Evolutionary conservation across 352 stramenopile genomes (phyloP).

Genomic region (Phytopythium aichiense): DNA sequence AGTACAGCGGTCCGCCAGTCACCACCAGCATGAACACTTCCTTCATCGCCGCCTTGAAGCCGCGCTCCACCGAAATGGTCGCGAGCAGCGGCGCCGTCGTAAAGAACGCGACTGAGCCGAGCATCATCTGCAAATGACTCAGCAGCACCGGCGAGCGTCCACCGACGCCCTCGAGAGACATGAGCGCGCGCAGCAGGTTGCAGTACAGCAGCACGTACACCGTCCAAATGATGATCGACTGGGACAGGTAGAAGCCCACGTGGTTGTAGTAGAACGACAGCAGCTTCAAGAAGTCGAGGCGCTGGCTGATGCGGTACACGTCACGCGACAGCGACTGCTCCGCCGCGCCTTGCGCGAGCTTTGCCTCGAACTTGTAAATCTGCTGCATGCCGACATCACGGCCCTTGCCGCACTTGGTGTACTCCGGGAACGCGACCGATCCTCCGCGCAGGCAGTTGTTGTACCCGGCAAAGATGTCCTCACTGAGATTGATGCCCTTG

Average conservation of each 20-base stretch:
- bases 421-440: conserved; percentile 97
- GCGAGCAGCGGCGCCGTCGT: conserved; percentile 97
- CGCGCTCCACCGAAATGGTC: conserved; percentile 97
- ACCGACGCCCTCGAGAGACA: conserved; percentile 90
- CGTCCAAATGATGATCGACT: conserved; percentile 97
- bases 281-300: conserved; percentile 98
- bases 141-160: conserved; percentile 91
- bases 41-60: conserved; percentile 93
- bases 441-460: conserved; percentile 97
- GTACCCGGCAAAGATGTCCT: conserved; percentile 99
- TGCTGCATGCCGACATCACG: conserved; percentile 99
- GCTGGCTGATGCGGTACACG: conserved; percentile 96
- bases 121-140: conserved; percentile 94
- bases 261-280: conserved; percentile 99
- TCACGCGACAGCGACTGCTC: conserved; percentile 98
- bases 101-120: conserved; percentile 95
- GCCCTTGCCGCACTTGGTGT: conserved; percentile 98
- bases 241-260: conserved; percentile 98
- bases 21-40: conserved; percentile 95
- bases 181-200: conserved; percentile 92
- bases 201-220: conserved; percentile 97
- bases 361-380: conserved; percentile 99
- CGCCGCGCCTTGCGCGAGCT: conserved; percentile 95
- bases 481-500: conserved; percentile 99
- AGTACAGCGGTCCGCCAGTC: conserved; percentile 97